Conservation (phyloP, 169 alveolate species). For the Eimeria brunetti region DNA sequence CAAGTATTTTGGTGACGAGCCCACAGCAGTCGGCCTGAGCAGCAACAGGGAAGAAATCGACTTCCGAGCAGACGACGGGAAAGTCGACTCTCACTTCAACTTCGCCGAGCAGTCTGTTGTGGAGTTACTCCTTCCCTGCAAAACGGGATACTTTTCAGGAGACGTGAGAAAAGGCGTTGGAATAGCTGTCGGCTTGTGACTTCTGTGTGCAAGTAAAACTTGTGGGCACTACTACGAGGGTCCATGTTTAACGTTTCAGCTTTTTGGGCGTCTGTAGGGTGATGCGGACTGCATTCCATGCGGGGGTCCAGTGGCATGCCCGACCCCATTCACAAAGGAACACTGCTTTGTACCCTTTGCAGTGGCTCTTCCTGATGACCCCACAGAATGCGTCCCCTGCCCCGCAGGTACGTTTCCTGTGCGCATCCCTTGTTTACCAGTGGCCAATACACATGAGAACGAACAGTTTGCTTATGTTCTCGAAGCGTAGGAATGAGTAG, state of each 20-base stretch:
- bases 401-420: conserved; percentile 40
- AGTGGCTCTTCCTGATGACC: conserved; percentile 64
- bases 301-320: conserved; percentile 66
- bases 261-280: conserved; percentile 37
- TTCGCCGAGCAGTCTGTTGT: not conserved
- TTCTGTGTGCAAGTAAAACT: not conserved
- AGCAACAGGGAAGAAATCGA: not conserved
- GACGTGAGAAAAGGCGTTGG: conserved; percentile 26
- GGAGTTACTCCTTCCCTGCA: conserved; percentile 54
- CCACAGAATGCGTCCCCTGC: conserved; percentile 69
- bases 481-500: not conserved
- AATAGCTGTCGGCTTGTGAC: not conserved
- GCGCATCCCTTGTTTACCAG: not conserved
- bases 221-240: not conserved
- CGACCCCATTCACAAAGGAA: conserved; percentile 43
- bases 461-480: not conserved
- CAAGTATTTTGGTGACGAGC: not conserved
- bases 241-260: not conserved
- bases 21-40: not conserved
- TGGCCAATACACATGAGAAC: not conserved
- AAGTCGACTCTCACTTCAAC: not conserved
- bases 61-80: not conserved
- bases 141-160: conserved; percentile 33
- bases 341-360: conserved; percentile 52
- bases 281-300: conserved; percentile 59